Evolutionary conservation across 768 basidiomycete species (phyloP), one percentile per base, ranked within the genome.

Genomic region (Leccinum aurantiacum): DNA sequence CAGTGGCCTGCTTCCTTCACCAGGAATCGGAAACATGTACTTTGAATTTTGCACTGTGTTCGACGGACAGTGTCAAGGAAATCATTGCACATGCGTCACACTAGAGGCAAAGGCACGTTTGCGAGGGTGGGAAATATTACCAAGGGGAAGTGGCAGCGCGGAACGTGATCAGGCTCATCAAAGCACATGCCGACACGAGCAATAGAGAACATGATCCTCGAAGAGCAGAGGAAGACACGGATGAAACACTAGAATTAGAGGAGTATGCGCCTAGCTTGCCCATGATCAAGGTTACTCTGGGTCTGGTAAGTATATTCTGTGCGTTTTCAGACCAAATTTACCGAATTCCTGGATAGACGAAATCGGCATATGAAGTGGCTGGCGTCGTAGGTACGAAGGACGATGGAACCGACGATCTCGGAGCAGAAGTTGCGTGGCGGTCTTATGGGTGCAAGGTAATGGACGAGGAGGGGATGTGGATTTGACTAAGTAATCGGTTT

Each of bases 231-330:
- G 31, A 24, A 9, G 54, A 38, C 25, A 33, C 9, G 55, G 50
- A 35, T 15, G 44, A 50, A 11, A 24, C 48, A 14, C 37, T 50
- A 2, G 60, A 62, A n/a, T 69, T 86, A 24, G 80, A 80, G 53
- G 68, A 65, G 10, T 86, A 86, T 60, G 67, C 54, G 0, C 82
- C 85, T 1, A 74, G 77, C 6, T 63, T 71, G 11, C 82, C 84
- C 0, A 83, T 77, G 17, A 87, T 88, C 75, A 87, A 87, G 67
- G 78, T 88, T 2, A 82, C 86, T 0, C 77, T 88, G 24, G 86
- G 86, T 4, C 62, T 87, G 53, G 83, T 84, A 53, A 63, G 81
- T 75, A 0, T 29, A 24, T 24, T 22, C 25, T 53, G 22, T 6
- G 5, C 8, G 4, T 31, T 7, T 7, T n/a, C 11, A 35, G 35